phyloP scores from a whole-genome alignment of 805 yeast species.

The Candida fluviatilis region DNA sequence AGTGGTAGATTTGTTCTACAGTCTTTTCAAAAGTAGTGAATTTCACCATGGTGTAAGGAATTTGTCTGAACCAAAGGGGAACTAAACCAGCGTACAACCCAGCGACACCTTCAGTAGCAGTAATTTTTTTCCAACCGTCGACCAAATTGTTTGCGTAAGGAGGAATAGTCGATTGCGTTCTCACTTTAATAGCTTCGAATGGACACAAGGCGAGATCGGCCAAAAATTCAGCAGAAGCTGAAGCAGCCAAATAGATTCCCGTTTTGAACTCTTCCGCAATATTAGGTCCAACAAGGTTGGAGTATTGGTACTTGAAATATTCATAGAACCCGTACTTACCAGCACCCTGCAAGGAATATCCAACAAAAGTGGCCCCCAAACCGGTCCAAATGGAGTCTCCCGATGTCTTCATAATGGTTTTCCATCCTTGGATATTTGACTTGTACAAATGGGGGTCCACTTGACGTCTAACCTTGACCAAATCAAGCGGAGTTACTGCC shows the following conservation, averaged over 20 bases:
- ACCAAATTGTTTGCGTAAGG: conserved; percentile 65
- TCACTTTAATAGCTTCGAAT: conserved; percentile 91
- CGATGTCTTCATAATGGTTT: conserved; percentile 62
- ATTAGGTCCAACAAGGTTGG: conserved; percentile 62
- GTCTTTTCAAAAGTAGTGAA: conserved; percentile 92
- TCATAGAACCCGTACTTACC: conserved; percentile 97
- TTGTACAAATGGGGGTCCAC: conserved; percentile 71
- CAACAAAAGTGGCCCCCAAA: conserved; percentile 86
- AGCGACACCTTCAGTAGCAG: conserved; percentile 63
- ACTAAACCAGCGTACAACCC: conserved; percentile 84
- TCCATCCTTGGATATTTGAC: conserved; percentile 81
- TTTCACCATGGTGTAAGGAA: conserved; percentile 98
- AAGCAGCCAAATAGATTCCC: conserved; percentile 71
- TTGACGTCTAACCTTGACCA: conserved; percentile 91
- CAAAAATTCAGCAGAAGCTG: conserved; percentile 90
- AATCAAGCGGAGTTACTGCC: conserved; percentile 86
- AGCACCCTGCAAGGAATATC: conserved; percentile 94
- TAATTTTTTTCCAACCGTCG: conserved; percentile 65
- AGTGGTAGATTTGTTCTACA: conserved; percentile 72
- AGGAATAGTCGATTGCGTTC: conserved; percentile 89
- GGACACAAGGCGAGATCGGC: conserved; percentile 93
- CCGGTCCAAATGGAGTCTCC: conserved; percentile 87
- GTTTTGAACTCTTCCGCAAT: conserved; percentile 63
- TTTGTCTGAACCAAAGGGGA: conserved; percentile 94
- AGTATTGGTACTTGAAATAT: conserved; percentile 76